A percentile compares a stretch with the other conserved stretches of the same genome.
Conservation (phyloP, 2,329 filamentous ascomycete species). For the Zymoseptoria pseudotritici region DNA sequence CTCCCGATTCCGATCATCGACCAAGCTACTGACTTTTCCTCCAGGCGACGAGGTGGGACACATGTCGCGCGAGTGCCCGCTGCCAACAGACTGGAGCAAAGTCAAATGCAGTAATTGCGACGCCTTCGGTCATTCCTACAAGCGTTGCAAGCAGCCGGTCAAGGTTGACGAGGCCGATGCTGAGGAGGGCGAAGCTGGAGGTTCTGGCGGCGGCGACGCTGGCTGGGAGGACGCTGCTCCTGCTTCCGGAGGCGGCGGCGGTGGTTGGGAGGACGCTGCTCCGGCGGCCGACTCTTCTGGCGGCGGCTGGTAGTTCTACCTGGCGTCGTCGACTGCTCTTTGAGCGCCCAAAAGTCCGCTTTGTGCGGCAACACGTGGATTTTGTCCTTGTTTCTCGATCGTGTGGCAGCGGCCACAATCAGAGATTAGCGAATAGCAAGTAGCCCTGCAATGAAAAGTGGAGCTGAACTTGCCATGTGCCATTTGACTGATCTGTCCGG, state of each 20-base stretch:
- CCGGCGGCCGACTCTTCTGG: conserved; percentile 1
- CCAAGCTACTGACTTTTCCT: neutral
- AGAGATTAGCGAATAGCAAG: neutral
- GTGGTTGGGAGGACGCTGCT: conserved; percentile 3
- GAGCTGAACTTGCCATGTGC: neutral
- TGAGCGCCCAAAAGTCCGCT: neutral
- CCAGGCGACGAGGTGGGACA: conserved; percentile 30
- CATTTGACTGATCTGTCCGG: neutral
- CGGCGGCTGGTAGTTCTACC: conserved; percentile 1
- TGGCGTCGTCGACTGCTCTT: neutral
- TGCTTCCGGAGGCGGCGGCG: conserved; percentile 2
- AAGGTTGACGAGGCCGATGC: conserved; percentile 4
- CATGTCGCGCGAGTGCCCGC: conserved; percentile 18
- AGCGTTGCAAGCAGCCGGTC: conserved; percentile 21
- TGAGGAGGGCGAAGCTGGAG: conserved; percentile 4
- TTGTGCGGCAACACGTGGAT: neutral
- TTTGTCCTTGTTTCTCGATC: neutral
- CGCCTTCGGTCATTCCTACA: conserved; percentile 21
- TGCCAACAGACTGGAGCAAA: conserved; percentile 32
- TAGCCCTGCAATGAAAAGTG: neutral
- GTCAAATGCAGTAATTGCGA: conserved; percentile 43
- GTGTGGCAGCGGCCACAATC: neutral
- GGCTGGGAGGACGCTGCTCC: conserved; percentile 6
- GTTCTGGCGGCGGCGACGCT: conserved; percentile 8
- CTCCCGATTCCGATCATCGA: neutral